A percentile compares a stretch with the other conserved stretches of the same genome.
Evolutionary conservation across 495 filamentous ascomycete genomes (phyloP).

Genomic region (Lasiosphaeria ovina): DNA sequence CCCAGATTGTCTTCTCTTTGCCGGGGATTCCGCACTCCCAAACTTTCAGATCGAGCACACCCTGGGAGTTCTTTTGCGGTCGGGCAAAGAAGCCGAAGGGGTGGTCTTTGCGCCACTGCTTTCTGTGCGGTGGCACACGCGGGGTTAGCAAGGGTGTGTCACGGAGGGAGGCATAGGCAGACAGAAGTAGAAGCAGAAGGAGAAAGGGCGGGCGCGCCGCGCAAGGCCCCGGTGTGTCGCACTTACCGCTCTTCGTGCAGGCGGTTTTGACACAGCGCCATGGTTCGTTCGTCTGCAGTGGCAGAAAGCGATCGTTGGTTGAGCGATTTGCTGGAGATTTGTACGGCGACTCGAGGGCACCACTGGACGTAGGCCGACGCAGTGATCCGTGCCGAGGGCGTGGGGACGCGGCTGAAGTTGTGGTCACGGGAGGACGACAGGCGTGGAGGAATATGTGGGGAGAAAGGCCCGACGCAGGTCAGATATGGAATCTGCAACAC

Average conservation of each 20-base stretch:
- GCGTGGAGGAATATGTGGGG: constrained; percentile 13
- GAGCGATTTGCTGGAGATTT: constrained; percentile 2
- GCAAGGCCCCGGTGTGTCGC: not conserved
- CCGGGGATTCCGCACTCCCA: constrained; percentile 98
- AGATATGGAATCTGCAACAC: constrained; percentile 15
- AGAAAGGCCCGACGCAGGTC: constrained; percentile 21
- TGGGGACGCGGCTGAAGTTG: constrained; percentile 21
- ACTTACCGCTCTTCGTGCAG: constrained; percentile 86
- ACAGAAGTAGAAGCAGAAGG: not conserved
- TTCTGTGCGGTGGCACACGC: constrained; percentile 50
- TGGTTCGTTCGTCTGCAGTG: constrained; percentile 33
- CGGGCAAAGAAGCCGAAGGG: constrained; percentile 97
- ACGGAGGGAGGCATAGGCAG: not conserved
- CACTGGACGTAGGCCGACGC: not conserved
- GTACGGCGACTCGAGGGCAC: not conserved
- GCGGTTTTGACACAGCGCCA: constrained; percentile 87
- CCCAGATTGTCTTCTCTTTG: constrained; percentile 95
- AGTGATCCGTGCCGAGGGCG: constrained; percentile 17
- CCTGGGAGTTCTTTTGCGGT: constrained; percentile 73
- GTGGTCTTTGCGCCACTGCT: constrained; percentile 95
- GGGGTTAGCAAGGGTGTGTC: constrained; percentile 16
- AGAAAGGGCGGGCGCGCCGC: not conserved
- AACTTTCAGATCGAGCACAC: constrained; percentile 84
- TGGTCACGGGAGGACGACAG: constrained; percentile 22
- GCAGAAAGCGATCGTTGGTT: constrained; percentile 2